Evolutionary conservation across 2,329 filamentous ascomycete species (phyloP).

Genomic region (Hymenoscyphus occultus): DNA sequence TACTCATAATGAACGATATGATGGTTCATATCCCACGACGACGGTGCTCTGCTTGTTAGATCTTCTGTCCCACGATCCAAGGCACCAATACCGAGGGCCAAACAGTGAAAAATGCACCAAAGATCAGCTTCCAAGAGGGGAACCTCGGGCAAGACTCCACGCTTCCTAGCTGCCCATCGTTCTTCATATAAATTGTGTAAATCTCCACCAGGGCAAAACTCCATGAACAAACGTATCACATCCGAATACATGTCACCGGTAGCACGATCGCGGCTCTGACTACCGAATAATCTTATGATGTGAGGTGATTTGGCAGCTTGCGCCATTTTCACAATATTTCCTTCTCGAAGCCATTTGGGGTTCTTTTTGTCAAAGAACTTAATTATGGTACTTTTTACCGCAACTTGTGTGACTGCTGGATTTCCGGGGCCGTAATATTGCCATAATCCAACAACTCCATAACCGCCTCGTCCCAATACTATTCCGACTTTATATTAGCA

Average conservation of each 20-base stretch:
- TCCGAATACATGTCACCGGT: not conserved
- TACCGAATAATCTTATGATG: not conserved
- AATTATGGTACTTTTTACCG: not conserved
- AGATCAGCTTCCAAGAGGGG: constrained; percentile 10
- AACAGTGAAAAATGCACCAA: constrained; percentile 12
- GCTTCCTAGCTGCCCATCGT: not conserved
- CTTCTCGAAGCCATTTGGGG: not conserved
- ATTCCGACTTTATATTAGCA: not conserved
- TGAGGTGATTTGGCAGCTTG: not conserved
- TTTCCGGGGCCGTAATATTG: not conserved
- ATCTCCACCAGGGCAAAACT: constrained; percentile 12
- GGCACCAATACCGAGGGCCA: not conserved
- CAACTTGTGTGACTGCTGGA: not conserved
- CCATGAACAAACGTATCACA: constrained; percentile 10
- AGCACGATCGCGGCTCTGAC: not conserved
- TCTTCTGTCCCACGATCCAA: constrained; percentile 11
- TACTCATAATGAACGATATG: constrained; percentile 13
- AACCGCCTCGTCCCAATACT: constrained; percentile 2
- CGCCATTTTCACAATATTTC: not conserved
- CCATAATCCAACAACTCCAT: constrained; percentile 9
- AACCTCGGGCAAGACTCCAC: not conserved
- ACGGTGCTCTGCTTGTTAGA: not conserved
- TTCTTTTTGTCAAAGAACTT: not conserved
- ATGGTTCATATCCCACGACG: not conserved
- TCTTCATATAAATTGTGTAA: not conserved